Percentiles rank a stretch among this genome's conserved stretches.
These are phyloP conservation scores for Cryptosporidium viatorum DNA, from an alignment of 169 alveolate genomes.

Conservation along the genomic window DNA sequence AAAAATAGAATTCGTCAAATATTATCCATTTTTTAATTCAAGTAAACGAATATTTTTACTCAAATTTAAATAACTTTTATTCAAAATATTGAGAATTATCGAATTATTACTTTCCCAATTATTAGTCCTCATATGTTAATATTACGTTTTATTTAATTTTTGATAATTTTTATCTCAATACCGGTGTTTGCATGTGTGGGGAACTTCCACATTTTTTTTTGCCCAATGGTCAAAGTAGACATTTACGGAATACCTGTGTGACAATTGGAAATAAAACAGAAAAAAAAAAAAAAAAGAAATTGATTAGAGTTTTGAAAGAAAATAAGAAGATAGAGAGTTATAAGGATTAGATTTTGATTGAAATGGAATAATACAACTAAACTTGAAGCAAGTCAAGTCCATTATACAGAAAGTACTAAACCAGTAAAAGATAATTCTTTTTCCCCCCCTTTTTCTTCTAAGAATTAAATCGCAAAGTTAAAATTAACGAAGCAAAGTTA, in stretches of 20 bases:
- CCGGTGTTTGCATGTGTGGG: constrained; percentile 25
- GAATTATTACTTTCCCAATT: too few relatives aligned
- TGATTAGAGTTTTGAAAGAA: neutral
- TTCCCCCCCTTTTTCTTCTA: too few relatives aligned
- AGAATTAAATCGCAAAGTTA: neutral
- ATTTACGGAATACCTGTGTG: constrained; percentile 68
- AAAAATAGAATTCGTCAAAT: neutral
- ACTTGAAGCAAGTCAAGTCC: neutral
- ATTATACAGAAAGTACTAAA: neutral
- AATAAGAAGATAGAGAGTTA: neutral
- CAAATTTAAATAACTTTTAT: too few relatives aligned
- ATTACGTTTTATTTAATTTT: neutral
- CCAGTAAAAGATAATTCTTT: too few relatives aligned
- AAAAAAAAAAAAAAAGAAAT: neutral
- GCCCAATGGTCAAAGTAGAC: constrained; percentile 35
- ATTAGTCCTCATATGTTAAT: neutral
- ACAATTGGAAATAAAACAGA: neutral
- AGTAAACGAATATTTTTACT: neutral
- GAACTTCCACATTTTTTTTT: constrained; percentile 7
- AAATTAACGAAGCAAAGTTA: neutral
- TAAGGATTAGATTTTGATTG: neutral
- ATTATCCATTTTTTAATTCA: neutral
- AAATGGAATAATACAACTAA: neutral
- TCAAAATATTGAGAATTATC: neutral
- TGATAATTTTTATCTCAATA: neutral